phyloP scores from a whole-genome alignment of 2,329 filamentous ascomycete genomes.

The Sporothrix euskadiensis region DNA sequence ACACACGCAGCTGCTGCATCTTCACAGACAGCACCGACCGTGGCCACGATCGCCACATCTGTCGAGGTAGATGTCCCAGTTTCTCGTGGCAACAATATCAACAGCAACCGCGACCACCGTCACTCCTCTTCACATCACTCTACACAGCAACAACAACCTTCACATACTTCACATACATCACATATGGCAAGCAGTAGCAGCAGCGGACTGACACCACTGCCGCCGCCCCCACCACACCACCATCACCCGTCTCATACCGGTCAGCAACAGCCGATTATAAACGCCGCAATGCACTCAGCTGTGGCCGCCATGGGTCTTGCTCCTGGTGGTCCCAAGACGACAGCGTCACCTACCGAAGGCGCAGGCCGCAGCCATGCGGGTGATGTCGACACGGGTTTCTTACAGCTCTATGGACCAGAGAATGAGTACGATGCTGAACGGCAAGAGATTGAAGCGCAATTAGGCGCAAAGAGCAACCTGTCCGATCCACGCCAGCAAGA shows the following conservation, averaged over 20 bases:
- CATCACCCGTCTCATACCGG: not conserved
- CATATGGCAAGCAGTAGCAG: not conserved
- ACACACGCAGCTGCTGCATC: not conserved
- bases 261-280: not conserved
- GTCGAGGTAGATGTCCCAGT: not conserved
- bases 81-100: not conserved
- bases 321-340: not conserved
- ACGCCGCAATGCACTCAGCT: not conserved
- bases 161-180: not conserved
- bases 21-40: not conserved
- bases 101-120: not conserved
- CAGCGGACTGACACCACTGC: not conserved
- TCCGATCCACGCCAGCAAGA: conserved; percentile 21
- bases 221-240: not conserved
- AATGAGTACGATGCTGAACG: conserved; percentile 19
- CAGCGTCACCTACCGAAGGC: not conserved
- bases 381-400: conserved; percentile 20
- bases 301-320: not conserved
- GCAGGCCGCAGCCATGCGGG: conserved; percentile 15
- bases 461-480: conserved; percentile 21
- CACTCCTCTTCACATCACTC: conserved; percentile 6
- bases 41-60: not conserved
- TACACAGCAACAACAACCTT: not conserved
- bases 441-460: conserved; percentile 18
- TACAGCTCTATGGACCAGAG: conserved; percentile 19